Percentiles rank a stretch among this genome's conserved stretches.
phyloP scores from a whole-genome alignment of 768 basidiomycete species.

The Tricholoma furcatifolium region DNA sequence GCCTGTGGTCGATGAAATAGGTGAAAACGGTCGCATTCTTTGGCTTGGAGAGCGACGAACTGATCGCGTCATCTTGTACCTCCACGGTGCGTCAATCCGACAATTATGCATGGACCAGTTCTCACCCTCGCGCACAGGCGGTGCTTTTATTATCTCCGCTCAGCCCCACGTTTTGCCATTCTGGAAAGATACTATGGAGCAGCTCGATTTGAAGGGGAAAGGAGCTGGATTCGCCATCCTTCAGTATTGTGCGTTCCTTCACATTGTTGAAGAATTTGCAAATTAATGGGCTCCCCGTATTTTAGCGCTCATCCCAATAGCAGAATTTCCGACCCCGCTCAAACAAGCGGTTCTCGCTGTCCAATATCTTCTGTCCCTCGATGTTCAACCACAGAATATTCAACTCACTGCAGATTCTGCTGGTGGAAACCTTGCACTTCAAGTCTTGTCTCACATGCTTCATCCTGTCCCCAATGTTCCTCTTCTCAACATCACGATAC shows the following conservation, averaged over 20 bases:
- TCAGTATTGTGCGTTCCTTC: constrained; percentile 21
- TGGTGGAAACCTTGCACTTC: constrained; percentile 29
- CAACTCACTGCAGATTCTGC: constrained; percentile 33
- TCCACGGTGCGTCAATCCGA: constrained; percentile 26
- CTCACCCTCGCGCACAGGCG: constrained; percentile 18
- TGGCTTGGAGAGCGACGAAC: constrained; percentile 33
- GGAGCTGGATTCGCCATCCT: constrained; percentile 24
- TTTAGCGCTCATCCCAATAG: constrained; percentile 25
- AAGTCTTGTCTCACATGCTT: constrained; percentile 26
- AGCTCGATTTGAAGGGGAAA: constrained; percentile 10
- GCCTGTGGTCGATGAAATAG: constrained; percentile 25
- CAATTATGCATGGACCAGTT: not conserved
- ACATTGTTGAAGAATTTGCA: not conserved
- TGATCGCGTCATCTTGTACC: constrained; percentile 30
- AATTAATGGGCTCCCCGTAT: not conserved
- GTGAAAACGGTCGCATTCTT: constrained; percentile 24
- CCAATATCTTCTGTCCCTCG: constrained; percentile 25
- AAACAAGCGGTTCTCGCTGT: constrained; percentile 24
- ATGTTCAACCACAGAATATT: constrained; percentile 26
- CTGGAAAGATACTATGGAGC: constrained; percentile 21
- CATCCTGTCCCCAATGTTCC: constrained; percentile 24
- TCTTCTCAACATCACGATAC: constrained; percentile 12
- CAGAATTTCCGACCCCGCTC: constrained; percentile 27
- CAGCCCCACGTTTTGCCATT: constrained; percentile 18
- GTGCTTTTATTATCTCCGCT: constrained; percentile 23